These are phyloP conservation scores for Dryas drummondii DNA, from an alignment of 306 rosid genomes.

Conservation along the genomic window DNA sequence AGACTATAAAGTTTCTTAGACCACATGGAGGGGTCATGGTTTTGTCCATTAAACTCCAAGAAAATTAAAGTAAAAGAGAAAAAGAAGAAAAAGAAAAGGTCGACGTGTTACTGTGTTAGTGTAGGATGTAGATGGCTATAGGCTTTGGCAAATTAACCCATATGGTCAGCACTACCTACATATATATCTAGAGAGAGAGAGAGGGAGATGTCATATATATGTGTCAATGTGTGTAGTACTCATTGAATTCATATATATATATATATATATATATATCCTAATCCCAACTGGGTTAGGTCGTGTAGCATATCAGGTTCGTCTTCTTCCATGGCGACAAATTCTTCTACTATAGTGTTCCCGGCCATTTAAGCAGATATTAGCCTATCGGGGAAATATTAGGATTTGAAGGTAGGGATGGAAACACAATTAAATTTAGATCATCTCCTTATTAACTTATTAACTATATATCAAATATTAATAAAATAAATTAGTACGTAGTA, in stretches of 20 bases:
- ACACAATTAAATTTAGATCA: too few relatives aligned
- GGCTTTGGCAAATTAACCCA: conserved; percentile 26
- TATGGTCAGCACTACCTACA: conserved; percentile 47
- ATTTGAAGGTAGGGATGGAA: neutral
- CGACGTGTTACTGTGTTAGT: neutral
- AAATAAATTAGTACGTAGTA: too few relatives aligned
- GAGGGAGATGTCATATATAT: too few relatives aligned
- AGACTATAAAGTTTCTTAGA: conserved; percentile 23
- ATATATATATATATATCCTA: too few relatives aligned
- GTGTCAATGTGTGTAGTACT: too few relatives aligned
- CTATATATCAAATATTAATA: too few relatives aligned
- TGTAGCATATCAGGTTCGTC: conserved; percentile 29
- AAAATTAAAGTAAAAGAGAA: conserved; percentile 36
- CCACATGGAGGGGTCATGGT: conserved; percentile 85
- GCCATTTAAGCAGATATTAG: neutral
- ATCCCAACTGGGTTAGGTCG: neutral
- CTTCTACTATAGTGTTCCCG: too few relatives aligned
- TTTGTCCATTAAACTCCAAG: conserved; percentile 61
- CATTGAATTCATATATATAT: too few relatives aligned
- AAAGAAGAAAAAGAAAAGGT: conserved; percentile 32
- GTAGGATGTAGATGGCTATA: conserved; percentile 14
- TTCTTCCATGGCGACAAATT: conserved; percentile 43
- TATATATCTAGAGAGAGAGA: neutral
- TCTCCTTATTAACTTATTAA: too few relatives aligned
- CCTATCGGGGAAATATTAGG: neutral